Base-by-base conservation (phyloP, 2,329 filamentous ascomycete genomes). In the Aspergillus ibericus region DNA sequence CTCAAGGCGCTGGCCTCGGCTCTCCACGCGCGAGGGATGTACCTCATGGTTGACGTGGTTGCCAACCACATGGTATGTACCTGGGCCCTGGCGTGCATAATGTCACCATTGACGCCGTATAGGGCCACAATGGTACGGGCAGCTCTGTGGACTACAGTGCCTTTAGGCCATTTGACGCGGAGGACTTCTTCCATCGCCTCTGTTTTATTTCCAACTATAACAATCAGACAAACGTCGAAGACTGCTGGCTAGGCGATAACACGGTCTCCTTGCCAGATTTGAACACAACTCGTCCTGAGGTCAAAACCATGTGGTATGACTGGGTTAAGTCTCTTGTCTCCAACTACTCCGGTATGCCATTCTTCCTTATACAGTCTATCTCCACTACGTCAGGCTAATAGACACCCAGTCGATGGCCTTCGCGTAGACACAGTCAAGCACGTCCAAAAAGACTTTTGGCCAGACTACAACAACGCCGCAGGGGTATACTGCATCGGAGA, bases 21-120 rank as follows among this genome's bases (percentile, higher is more conserved):
- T 3, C 72, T 86, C 1, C 85, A 88, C 65, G 68, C 72, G 25
- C 77, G 83, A 8, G 79, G 73, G n/a, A 87, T 86, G 83, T 84
- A 83, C 63, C 72, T 86, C 36, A 87, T 87, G 84, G 76, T 86
- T 5, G 84, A 86, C 60, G 73, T 86, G 2, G 83, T 86, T 2
- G 78, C 80, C n/a, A 86, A 86, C 67, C 82, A 86, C 68, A 81
- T 81, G 66, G 82, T 68, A 42, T 55, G 51, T 40, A 4, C 32
- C 1, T 10, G 15, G 8, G 4, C 5, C 12, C 36, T 5, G 18
- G 15, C 10, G 16, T 15, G 12, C 36, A 1, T 15, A 1, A 25
- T 12, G 13, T 53, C 13, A 16, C 27, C 8, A 20, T 2, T 20
- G 10, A 22, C 6, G 2, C n/a, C 16, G 29, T 10, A n/a, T 35